Base-by-base conservation (phyloP, 2,329 filamentous ascomycete species). In the Epichloe sp. region DNA sequence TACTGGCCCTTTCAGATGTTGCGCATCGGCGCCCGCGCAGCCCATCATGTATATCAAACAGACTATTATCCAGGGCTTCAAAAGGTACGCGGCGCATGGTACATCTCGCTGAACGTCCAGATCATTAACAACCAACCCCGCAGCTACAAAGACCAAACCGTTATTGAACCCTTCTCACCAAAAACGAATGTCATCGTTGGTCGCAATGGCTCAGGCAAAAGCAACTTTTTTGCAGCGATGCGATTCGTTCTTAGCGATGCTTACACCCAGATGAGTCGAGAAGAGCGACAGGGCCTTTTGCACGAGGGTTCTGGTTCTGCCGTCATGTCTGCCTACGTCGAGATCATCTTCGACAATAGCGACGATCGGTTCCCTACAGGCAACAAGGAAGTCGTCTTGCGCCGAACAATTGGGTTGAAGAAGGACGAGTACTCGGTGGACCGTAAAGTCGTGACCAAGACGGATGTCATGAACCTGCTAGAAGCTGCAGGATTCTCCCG, bases 61-160 rank as follows among this genome's bases (percentile, higher is more conserved):
- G 75, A 96, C 97, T 69, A 97, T 96, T 69, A 97, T 98, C 66
- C 93, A 98, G 70, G 93, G 93, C 82, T 98, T 98, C 74, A 98
- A 98, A 98, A 96, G 89, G 89, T 94, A 69, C 59, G 70, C 10
- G 11, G 19, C 64, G 52, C 34, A 26, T 10, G 44, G 21, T 36
- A 15, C 41, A 7, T n/a, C 15, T 41, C 2, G 34, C 47, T n/a
- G 10, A 31, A 41, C 4, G 26, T 31, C 26, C 40, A 47, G 37
- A 55, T 60, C 53, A 54, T 54, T 59, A 51, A 65, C 53, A 34
- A 40, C 45, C 53, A 34, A 40, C 45, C 21, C 44, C 56, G 51
- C 62, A 95, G 90, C 78, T 98, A 98, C 81, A 98, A 98, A 77
- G 91, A 98, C 65, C 94, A 98, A 69, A 97, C 89, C 49, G 88